Percentiles rank a stretch among this genome's conserved stretches.
phyloP scores from a whole-genome alignment of 768 basidiomycete species.

The Leccinum ochraceum region DNA sequence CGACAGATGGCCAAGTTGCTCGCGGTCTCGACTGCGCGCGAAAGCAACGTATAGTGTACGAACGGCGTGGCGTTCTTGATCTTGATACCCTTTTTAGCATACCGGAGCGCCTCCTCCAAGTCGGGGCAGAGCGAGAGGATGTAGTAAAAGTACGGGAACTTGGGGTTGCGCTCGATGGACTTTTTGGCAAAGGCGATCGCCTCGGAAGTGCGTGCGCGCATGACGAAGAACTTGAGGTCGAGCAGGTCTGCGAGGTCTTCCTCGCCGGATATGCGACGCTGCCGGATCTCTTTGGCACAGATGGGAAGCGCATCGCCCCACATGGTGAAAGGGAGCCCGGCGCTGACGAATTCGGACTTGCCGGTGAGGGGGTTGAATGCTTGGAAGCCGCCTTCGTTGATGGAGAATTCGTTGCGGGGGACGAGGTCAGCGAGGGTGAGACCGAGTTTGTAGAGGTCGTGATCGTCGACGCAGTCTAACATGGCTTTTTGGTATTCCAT shows the following conservation, averaged over 20 bases:
- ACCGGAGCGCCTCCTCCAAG: slow-evolving; percentile 52
- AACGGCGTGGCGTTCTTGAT: slow-evolving; percentile 56
- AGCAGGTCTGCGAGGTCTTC: slow-evolving; percentile 61
- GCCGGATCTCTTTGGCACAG: slow-evolving; percentile 58
- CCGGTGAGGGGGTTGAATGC: slow-evolving; percentile 45
- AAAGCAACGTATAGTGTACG: slow-evolving; percentile 54
- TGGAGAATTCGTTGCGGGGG: slow-evolving; percentile 58
- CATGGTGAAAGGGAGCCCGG: slow-evolving; percentile 59
- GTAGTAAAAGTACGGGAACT: slow-evolving; percentile 66
- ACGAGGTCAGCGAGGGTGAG: slow-evolving; percentile 50
- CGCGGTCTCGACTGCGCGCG: slow-evolving; percentile 63
- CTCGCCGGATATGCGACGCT: slow-evolving; percentile 41
- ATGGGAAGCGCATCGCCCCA: slow-evolving; percentile 61
- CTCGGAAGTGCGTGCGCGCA: slow-evolving; percentile 48
- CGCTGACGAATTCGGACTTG: slow-evolving; percentile 38
- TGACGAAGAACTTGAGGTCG: slow-evolving; percentile 60
- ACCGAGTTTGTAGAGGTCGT: slow-evolving; percentile 53
- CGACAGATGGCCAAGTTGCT: slow-evolving; percentile 53
- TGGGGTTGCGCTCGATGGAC: slow-evolving; percentile 54
- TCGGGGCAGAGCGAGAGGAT: slow-evolving; percentile 54
- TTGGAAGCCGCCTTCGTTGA: slow-evolving; percentile 58
- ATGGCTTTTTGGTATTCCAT: slow-evolving; percentile 54
- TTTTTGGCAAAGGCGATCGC: slow-evolving; percentile 49
- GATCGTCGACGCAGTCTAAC: slow-evolving; percentile 47
- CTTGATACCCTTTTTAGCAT: slow-evolving; percentile 66